Percentiles rank a stretch among this genome's conserved stretches.
Conservation (phyloP, 208 protist genomes). For the Wallacemonas sp. region DNA sequence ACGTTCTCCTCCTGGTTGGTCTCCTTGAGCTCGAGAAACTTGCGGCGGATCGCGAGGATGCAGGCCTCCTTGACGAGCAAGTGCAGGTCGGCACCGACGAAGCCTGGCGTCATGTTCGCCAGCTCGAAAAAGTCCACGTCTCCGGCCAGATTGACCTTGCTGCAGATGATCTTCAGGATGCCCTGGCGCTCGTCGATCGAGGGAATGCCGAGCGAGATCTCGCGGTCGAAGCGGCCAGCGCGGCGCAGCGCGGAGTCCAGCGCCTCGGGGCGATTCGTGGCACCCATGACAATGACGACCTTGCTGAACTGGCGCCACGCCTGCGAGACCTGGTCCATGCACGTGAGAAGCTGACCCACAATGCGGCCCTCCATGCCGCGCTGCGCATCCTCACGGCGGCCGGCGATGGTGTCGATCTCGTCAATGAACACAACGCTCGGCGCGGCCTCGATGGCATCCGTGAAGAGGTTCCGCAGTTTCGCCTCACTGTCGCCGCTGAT, state of each 20-base stretch:
- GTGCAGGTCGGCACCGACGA: conserved; percentile 97
- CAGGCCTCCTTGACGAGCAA: conserved; percentile 95
- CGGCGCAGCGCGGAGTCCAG: conserved; percentile 96
- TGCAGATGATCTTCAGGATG: conserved; percentile 89
- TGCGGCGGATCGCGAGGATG: conserved; percentile 87
- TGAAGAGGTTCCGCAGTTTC: conserved; percentile 97
- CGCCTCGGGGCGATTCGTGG: conserved; percentile 96
- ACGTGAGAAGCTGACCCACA: conserved; percentile 98
- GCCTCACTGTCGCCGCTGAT: conserved; percentile 99
- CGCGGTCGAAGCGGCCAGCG: conserved; percentile 97
- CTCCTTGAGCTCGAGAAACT: conserved; percentile 62
- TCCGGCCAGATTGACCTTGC: conserved; percentile 74
- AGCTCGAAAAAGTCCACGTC: conserved; percentile 95
- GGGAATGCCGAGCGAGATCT: conserved; percentile 97
- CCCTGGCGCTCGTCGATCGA: conserved; percentile 88
- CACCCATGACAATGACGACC: conserved; percentile 95
- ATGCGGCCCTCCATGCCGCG: conserved; percentile 99
- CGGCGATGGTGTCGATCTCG: conserved; percentile 98
- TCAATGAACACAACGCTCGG: conserved; percentile 99
- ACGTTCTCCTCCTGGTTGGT: conserved; percentile 8
- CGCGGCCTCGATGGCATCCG: conserved; percentile 89
- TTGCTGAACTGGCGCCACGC: conserved; percentile 87
- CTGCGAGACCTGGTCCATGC: conserved; percentile 96
- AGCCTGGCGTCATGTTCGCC: conserved; percentile 96
- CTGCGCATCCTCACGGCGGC: conserved; percentile 93